Evolutionary conservation across 257 asterid genomes (phyloP).

Genomic region (Solanum ossicruentum): DNA sequence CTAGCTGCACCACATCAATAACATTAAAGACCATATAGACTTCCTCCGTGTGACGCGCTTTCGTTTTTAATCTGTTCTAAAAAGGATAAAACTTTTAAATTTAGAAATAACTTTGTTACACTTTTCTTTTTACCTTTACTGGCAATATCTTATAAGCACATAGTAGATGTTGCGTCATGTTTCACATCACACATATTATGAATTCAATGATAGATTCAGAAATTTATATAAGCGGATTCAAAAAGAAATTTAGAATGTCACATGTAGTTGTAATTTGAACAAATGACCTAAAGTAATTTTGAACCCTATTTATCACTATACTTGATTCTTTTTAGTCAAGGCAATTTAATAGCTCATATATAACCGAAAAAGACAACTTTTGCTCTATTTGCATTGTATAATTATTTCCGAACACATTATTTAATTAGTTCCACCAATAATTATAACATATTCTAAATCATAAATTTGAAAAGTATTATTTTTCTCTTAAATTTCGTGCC

Average conservation of each 20-base stretch:
- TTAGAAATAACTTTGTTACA: not conserved
- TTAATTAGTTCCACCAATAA: not conserved
- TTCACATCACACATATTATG: too few species aligned
- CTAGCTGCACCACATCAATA: conserved; percentile 34
- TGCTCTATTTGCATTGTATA: not conserved
- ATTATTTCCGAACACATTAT: not conserved
- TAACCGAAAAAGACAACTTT: not conserved
- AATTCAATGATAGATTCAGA: too few species aligned
- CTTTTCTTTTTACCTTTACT: not conserved
- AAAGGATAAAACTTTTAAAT: not conserved
- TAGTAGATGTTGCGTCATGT: not conserved
- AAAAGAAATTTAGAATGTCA: too few species aligned
- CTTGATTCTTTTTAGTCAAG: not conserved
- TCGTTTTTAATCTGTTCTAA: not conserved
- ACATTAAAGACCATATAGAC: not conserved
- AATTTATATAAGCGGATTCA: too few species aligned
- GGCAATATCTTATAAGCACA: not conserved
- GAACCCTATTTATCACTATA: not conserved
- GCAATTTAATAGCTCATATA: not conserved
- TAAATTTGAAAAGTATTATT: not conserved
- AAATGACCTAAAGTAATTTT: not conserved
- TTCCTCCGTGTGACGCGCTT: not conserved
- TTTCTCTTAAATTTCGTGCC: not conserved
- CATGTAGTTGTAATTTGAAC: not conserved
- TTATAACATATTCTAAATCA: not conserved